phyloP scores from a whole-genome alignment of 805 yeast genomes.

The Starmerella vitae region DNA sequence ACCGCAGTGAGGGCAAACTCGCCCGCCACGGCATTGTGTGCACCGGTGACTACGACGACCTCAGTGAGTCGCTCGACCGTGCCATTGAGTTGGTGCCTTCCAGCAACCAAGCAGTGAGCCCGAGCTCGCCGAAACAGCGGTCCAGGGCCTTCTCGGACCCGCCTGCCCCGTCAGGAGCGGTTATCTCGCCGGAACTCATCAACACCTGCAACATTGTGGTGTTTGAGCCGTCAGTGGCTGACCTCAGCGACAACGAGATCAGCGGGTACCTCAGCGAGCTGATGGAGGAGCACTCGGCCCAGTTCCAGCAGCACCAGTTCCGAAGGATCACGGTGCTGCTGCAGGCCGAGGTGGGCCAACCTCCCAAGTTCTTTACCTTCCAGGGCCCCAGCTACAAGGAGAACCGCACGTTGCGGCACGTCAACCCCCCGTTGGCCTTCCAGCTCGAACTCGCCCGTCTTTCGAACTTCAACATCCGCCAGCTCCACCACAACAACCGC shows the following conservation, averaged over 20 bases:
- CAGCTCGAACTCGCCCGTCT: slow-evolving; percentile 90
- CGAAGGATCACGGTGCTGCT: slow-evolving; percentile 90
- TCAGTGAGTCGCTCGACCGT: slow-evolving; percentile 64
- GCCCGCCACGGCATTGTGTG: slow-evolving; percentile 30
- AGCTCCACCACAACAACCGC: slow-evolving; percentile 90
- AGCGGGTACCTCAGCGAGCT: slow-evolving; percentile 49
- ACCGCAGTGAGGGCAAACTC: slow-evolving; percentile 32
- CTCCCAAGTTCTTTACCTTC: slow-evolving; percentile 93
- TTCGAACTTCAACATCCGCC: slow-evolving; percentile 88
- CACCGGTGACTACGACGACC: slow-evolving; percentile 61
- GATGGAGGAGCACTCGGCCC: slow-evolving; percentile 54
- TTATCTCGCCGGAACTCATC: slow-evolving; percentile 30
- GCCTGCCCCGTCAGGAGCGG: slow-evolving; percentile 19
- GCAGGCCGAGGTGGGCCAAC: slow-evolving; percentile 69
- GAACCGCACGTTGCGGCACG: slow-evolving; percentile 89
- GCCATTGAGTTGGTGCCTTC: slow-evolving; percentile 58
- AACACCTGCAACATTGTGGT: slow-evolving; percentile 78
- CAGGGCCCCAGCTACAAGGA: slow-evolving; percentile 76
- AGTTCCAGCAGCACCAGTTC: slow-evolving; percentile 53
- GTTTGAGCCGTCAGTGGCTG: slow-evolving; percentile 31
- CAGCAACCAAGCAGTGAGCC: slow-evolving; percentile 26
- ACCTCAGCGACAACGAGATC: slow-evolving; percentile 51
- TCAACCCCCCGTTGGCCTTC: slow-evolving; percentile 96
- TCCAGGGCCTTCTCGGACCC: slow-evolving; percentile 31
- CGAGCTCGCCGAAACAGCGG: slow-evolving; percentile 27